Evolutionary conservation across 805 yeast species (phyloP), one percentile per base, ranked within the genome.

Genomic region (Isabelozyma gotoi): DNA sequence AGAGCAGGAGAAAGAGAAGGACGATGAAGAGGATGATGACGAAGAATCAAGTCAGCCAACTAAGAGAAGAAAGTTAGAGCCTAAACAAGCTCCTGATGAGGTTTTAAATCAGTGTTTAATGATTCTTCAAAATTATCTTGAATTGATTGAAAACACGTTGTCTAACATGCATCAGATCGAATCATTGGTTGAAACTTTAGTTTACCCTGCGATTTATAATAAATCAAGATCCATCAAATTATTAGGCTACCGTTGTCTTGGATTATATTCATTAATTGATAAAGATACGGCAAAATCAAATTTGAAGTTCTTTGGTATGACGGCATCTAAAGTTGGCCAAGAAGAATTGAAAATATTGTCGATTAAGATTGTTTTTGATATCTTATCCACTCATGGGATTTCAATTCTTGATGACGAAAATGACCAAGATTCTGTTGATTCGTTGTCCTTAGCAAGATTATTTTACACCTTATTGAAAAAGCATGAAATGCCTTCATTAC

Each of bases 231-330:
- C 69, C 15, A 78, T 82, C 19, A 73, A 85, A 45, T 81, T 76
- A 37, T 66, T 84, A 5, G 96, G 96, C 3, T 70, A 87, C 19
- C 76, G 74, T 43, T 85, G 95, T 49, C 73, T 92, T 19, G 96
- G 96, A 0, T 71, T 92, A 19, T 85, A 89, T 50, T 81, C 96
- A 48, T 65, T 91, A 7, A 61, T 89, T 29, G 95, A 89, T 57
- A 65, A 73, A 31, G 52, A 60, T 1, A 65, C 84, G 34, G 94
- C 96, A 0, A 68, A 76, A 7, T 79, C 82, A 24, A 84, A 85
- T 43, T 60, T 84, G 43, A 78, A 78, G 45, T 68, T 85, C 32
- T 79, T 87, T 47, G 88, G 88, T 21, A 77, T 84, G 55, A 84
- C 87, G 57, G 81, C 80, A 33, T 76, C 88, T 0, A 76, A 80